phyloP scores from a whole-genome alignment of 768 basidiomycete genomes.

The Leccinum variicolor region DNA sequence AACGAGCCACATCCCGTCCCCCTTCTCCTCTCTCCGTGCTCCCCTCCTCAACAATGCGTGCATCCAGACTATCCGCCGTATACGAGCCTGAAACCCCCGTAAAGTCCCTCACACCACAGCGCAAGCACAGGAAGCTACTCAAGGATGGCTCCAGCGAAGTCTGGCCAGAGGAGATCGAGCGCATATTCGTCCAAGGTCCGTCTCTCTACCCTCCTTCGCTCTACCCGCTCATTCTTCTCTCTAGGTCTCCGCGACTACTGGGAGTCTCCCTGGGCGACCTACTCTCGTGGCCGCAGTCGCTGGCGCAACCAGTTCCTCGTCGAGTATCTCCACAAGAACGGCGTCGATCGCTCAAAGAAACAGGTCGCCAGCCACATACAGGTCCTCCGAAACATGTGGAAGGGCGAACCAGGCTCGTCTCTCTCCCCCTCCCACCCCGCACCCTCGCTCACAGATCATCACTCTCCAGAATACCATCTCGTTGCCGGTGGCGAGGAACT shows the following conservation, averaged over 20 bases:
- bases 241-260: constrained; percentile 74
- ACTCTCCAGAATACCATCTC: constrained; percentile 60
- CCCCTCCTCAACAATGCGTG: constrained; percentile 21
- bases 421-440: background rate
- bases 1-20: constrained; percentile 22
- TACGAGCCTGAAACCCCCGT: constrained; percentile 17
- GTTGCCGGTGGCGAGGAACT: constrained; percentile 81
- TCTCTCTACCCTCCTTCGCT: background rate
- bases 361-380: constrained; percentile 90
- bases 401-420: constrained; percentile 65
- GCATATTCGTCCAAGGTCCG: constrained; percentile 72
- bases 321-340: constrained; percentile 68
- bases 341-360: constrained; percentile 76
- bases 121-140: constrained; percentile 81
- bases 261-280: constrained; percentile 78
- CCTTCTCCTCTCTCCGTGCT: constrained; percentile 3
- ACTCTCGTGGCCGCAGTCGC: constrained; percentile 72
- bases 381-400: constrained; percentile 85
- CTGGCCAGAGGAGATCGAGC: constrained; percentile 78
- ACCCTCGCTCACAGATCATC: background rate
- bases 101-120: constrained; percentile 56
- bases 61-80: constrained; percentile 17
- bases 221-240: constrained; percentile 2
- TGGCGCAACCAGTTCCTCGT: constrained; percentile 87
- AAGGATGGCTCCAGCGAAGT: constrained; percentile 78